Evolutionary conservation across 345 rosid species (phyloP), one percentile per base, ranked within the genome.

Genomic region (Hirschfeldia incana): DNA sequence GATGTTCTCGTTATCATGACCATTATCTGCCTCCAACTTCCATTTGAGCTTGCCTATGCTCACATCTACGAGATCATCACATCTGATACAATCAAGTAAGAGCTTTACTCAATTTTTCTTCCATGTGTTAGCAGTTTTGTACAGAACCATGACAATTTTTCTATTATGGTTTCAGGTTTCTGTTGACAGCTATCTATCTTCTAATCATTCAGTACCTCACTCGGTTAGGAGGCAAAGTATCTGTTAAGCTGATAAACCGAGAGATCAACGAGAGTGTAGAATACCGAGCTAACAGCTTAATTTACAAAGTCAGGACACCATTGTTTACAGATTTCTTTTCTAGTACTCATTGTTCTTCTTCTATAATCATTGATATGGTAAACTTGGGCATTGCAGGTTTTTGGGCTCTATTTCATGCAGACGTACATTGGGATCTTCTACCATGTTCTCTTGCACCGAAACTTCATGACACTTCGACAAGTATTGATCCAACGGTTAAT

Each of bases 11-110:
- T 91, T 67, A 88, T 94, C 80, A 65, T 91, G 71, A 84, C 90
- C 77, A 89, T 92, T 37, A 88, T 94, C 84, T 92, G 97, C 84
- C 94, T 94, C 74, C 98, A 94, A 82, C 82, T 94, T 84, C 97
- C 98, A n/a, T 92, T 94, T 82, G 98, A 94, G 85, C 85, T 94
- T 82, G 91, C 90, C 17, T 94, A 94, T 89, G 98, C 97, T 82
- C 92, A 94, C 86, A 92, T 89, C 51, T 94, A 87, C 21, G 97
- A 89, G 82, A 89, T 89, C 17, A 63, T 89, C 68, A 65, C 70
- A 33, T 89, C 90, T 17, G 92, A 88, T 79, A 42, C 76, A 28
- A 32, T 88, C 33, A 92, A 87, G 98, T 94, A 81, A 89, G 93
- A 67, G 74, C 66, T 74, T 44, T 33, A 33, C 32, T 21, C 21